Evolutionary conservation across 768 basidiomycete genomes (phyloP).

Genomic region (Psilocybe tampanensis): DNA sequence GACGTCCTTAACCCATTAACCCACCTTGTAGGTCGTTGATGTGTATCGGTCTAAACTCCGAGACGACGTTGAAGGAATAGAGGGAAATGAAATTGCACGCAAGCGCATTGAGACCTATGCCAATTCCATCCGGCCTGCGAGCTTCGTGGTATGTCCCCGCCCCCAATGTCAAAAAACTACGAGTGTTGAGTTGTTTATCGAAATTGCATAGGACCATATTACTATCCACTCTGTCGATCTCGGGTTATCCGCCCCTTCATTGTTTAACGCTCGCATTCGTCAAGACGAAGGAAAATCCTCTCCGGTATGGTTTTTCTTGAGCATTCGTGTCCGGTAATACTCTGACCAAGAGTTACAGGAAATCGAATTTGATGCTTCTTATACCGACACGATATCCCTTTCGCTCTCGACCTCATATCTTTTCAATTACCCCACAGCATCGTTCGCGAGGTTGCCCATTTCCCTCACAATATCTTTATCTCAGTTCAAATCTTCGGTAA

Average conservation of each 20-base stretch:
- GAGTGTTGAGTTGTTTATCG: not conserved
- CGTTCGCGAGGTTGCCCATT: conserved; percentile 81
- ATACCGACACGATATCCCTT: conserved; percentile 81
- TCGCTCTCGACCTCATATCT: conserved; percentile 82
- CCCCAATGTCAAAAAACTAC: conserved; percentile 4
- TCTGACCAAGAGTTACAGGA: conserved; percentile 46
- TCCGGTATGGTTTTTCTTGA: conserved; percentile 18
- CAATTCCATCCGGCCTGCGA: conserved; percentile 72
- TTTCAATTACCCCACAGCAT: conserved; percentile 83
- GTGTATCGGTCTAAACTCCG: conserved; percentile 80
- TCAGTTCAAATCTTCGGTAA: conserved; percentile 68
- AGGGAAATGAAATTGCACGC: conserved; percentile 85
- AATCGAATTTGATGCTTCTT: conserved; percentile 82
- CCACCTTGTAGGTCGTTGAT: conserved; percentile 54
- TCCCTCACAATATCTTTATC: conserved; percentile 80
- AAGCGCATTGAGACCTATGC: conserved; percentile 78
- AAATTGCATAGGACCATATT: conserved; percentile 69
- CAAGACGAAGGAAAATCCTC: conserved; percentile 18
- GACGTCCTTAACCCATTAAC: conserved; percentile 2
- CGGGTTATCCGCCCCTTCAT: conserved; percentile 75
- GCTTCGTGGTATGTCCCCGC: conserved; percentile 58
- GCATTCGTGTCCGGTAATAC: conserved; percentile 4
- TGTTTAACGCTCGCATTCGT: conserved; percentile 68
- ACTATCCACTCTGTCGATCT: conserved; percentile 84
- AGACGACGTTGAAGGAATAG: conserved; percentile 64